Percentiles rank a stretch among this genome's conserved stretches.
Evolutionary conservation across 495 filamentous ascomycete species (phyloP).

Genomic region (Oidiodendron maius): DNA sequence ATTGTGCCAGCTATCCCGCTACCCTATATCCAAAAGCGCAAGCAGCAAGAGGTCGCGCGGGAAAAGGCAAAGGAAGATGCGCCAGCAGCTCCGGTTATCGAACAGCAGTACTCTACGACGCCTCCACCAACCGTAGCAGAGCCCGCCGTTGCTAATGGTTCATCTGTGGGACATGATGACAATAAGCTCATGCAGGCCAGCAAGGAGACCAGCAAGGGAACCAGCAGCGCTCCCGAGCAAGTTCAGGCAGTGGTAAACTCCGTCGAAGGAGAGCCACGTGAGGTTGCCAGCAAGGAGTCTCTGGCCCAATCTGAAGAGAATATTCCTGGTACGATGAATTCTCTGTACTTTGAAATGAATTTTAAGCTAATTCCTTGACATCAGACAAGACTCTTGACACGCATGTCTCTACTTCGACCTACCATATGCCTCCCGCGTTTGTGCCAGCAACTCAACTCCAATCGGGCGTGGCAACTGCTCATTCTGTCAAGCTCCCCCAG

Average conservation of each 20-base stretch:
- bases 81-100: conserved; percentile 5
- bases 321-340: conserved; percentile 12
- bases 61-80: conserved; percentile 15
- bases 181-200: no score
- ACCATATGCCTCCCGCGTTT: conserved; percentile 26
- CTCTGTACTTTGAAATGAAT: neutral
- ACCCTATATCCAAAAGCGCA: conserved; percentile 29
- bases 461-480: conserved; percentile 11
- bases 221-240: neutral
- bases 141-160: conserved; percentile 14
- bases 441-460: conserved; percentile 27
- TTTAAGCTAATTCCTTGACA: neutral
- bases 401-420: conserved; percentile 16
- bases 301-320: conserved; percentile 7
- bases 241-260: neutral
- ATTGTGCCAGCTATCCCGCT: conserved; percentile 34
- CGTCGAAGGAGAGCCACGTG: neutral
- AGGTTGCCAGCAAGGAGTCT: neutral
- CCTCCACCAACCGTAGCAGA: conserved; percentile 7
- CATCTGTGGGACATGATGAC: neutral
- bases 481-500: conserved; percentile 18
- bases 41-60: conserved; percentile 18
- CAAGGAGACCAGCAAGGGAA: neutral
- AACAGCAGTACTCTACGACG: conserved; percentile 2
- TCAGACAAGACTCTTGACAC: conserved; percentile 6